Base-by-base conservation (phyloP, 2,329 filamentous ascomycete species). In the Tolypocladium album region DNA sequence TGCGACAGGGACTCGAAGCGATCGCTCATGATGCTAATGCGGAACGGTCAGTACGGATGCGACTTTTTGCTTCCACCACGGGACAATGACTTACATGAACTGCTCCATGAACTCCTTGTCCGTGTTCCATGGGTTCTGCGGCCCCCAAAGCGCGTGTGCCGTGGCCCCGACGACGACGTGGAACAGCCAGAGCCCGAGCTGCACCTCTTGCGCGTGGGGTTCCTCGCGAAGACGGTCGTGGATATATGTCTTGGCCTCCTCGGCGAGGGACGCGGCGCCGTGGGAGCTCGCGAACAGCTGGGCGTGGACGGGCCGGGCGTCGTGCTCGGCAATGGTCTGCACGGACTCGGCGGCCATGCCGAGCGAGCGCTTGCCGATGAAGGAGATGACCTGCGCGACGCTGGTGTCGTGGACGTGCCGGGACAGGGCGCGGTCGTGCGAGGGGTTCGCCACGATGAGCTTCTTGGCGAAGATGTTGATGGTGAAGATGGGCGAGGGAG, bases 121-220 rank as follows among this genome's bases (percentile, higher is more conserved):
- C 61, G 67, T 65, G 3, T 67, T 64, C 69, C 69, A 71, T 3
- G 70, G 70, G 57, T 71, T 71, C 40, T 65, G 58, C 3, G 64
- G 62, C 5, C 70, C 70, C 70, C 70, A 71, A 24, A 70, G 67
- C 24, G 70, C 68, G 40, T 63, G 70, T 0, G 70, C 69, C 9
- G 70, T 67, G n/a, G 69, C 68, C n/a, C 69, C 66, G 9, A 69
- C 67, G 5, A 68, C 65, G 45, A 69, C 27, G 15, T 67, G 64
- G 59, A 71, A 71, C 36, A 71, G 62, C 69, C 68, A 71, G 12
- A 62, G 62, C 0, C 66, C 69, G 31, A 71, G 61, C 1, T 61
- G 42, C n/a, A 70, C 56, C 17, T 68, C 59, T 11, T 59, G 67
- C 1, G 43, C 31, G 0, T 58, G 57, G 0, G 65, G 60, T 63